These are phyloP conservation scores for Protomyces gravidus DNA, from an alignment of 1,139 yeast genomes.

Conservation along the genomic window DNA sequence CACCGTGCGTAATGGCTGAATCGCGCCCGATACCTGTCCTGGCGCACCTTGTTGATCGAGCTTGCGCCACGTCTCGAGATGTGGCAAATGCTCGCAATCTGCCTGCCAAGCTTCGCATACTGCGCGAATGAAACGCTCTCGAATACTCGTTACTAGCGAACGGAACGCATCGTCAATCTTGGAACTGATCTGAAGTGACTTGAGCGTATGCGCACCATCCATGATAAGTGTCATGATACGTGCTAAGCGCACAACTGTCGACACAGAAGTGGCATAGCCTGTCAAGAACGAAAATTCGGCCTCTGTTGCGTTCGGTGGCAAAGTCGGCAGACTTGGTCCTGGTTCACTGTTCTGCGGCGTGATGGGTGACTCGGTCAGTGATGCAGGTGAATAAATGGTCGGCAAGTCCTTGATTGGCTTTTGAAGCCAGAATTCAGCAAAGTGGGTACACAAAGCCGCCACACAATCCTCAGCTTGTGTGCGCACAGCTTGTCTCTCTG, in stretches of 20 bases:
- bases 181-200: slow-evolving; percentile 46
- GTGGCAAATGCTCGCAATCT: slow-evolving; percentile 16
- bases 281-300: slow-evolving; percentile 49
- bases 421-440: slow-evolving; percentile 10
- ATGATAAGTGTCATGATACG: slow-evolving; percentile 45
- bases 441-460: slow-evolving; percentile 2
- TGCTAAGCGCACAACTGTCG: slow-evolving; percentile 51
- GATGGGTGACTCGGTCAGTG: neutral
- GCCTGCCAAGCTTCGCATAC: slow-evolving; percentile 49
- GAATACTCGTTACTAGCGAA: slow-evolving; percentile 42
- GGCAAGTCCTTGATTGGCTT: slow-evolving; percentile 13
- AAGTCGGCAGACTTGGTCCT: neutral
- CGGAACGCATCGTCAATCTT: slow-evolving; percentile 43
- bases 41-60: neutral
- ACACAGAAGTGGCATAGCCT: slow-evolving; percentile 56
- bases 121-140: slow-evolving; percentile 48
- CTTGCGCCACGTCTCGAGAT: slow-evolving; percentile 7
- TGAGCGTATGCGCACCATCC: slow-evolving; percentile 46
- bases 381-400: slow-evolving; percentile 7
- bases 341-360: neutral
- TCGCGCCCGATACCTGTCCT: neutral
- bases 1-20: neutral
- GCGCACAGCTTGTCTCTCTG: slow-evolving; percentile 5
- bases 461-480: slow-evolving; percentile 10
- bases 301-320: slow-evolving; percentile 2